Evolutionary conservation across 192 early-diverging fungal genomes (phyloP), one percentile per base, ranked within the genome.

Genomic region (Spizellomyces punctatus): DNA sequence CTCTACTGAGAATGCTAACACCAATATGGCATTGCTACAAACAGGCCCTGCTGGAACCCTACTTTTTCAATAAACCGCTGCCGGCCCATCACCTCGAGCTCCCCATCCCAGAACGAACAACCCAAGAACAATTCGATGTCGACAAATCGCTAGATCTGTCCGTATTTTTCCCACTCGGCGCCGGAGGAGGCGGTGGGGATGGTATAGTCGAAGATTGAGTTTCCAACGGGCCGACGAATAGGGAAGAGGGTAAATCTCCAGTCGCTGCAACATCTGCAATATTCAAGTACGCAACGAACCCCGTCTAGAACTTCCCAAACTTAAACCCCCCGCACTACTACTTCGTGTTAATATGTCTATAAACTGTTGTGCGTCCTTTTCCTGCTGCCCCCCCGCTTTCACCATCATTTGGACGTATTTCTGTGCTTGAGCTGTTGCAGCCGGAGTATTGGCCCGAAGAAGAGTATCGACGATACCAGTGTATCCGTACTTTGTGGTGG

Each of bases 31-130:
- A 42, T 67, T 67, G 10, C 42, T n/a, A 48, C 16, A 52, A 36
- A 36, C 27, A 86, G 84, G 85, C 85, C 8, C 70, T 84, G n/a
- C 66, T 84, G 17, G 81, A 84, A 64, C 46, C 62, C 6, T 86
- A 84, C 71, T 86, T 86, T 67, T 86, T 86, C 76, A 81, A 66
- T 63, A 72, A 73, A 36, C 85, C 85, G 21, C 63, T 86, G 17
- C 85, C 85, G 7, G 82, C 85, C 36, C 85, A 86, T 66, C 85
- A 86, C 49, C 73, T 84, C 9, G 85, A 86, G 72, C 77, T 86
- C n/a, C 85, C 85, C 10, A 79, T 86, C 17, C 85, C 85, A 12
- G 74, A 79, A 63, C 69, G 80, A 14, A 73, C 75, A 50, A 41
- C 64, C 4, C 73, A 68, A 36, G 82, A 86, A 58, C 76, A 86